These are phyloP conservation scores for Mollisiaceae sp. DNA, from an alignment of 2,329 filamentous ascomycete species.

Conservation along the genomic window DNA sequence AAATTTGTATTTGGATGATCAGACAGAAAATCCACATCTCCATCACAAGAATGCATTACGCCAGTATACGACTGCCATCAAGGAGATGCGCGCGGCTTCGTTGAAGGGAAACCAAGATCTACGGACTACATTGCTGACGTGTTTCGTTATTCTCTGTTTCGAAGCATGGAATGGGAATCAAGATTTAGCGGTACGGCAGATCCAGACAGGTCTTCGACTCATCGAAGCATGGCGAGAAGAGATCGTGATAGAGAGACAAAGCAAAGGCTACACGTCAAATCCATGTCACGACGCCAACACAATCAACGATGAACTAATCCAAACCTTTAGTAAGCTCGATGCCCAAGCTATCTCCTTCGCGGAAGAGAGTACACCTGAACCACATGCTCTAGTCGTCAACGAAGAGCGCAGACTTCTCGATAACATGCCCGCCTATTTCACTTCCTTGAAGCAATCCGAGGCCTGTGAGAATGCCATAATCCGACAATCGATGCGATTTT, in stretches of 20 bases:
- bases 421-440: constrained; percentile 25
- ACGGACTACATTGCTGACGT: constrained; percentile 17
- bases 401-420: constrained; percentile 16
- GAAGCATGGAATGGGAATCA: constrained; percentile 56
- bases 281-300: not conserved
- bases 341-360: constrained; percentile 26
- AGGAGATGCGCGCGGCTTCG: constrained; percentile 23
- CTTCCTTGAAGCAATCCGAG: constrained; percentile 21
- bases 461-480: constrained; percentile 22
- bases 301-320: constrained; percentile 23
- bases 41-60: constrained; percentile 31
- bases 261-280: constrained; percentile 1
- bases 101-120: constrained; percentile 17
- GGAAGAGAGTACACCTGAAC: constrained; percentile 13
- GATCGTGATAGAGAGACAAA: not conserved
- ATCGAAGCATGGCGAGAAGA: constrained; percentile 38
- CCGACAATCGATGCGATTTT: constrained; percentile 21
- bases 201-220: constrained; percentile 30
- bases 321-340: constrained; percentile 25
- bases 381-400: constrained; percentile 10
- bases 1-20: constrained; percentile 4
- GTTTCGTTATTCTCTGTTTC: constrained; percentile 55
- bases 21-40: constrained; percentile 12
- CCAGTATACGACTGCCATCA: constrained; percentile 26
- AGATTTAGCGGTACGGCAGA: constrained; percentile 28